Percentiles rank a stretch among this genome's conserved stretches.
phyloP scores from a whole-genome alignment of 2,329 filamentous ascomycete species.

The Ophiostoma himal-ulmi region DNA sequence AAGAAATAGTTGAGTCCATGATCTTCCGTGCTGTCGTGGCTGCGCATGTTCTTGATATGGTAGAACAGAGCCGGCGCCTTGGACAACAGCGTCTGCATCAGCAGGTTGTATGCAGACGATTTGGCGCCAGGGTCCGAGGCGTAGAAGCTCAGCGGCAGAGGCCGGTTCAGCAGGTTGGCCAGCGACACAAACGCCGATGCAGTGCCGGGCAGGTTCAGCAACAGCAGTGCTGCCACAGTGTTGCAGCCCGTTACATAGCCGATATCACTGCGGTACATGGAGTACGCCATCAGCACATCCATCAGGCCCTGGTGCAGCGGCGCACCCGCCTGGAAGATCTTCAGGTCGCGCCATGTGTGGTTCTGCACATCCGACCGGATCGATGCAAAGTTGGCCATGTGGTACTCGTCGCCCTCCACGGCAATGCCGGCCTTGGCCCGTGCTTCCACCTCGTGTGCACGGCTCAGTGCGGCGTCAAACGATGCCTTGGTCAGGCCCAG shows the following conservation, averaged over 20 bases:
- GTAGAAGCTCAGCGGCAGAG: constrained; percentile 69
- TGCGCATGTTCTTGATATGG: constrained; percentile 52
- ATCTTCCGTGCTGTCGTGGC: constrained; percentile 33
- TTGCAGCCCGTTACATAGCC: constrained; percentile 71
- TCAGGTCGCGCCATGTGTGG: constrained; percentile 63
- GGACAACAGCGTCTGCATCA: constrained; percentile 58
- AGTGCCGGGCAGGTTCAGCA: constrained; percentile 62
- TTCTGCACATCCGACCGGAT: constrained; percentile 60
- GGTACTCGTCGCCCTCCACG: constrained; percentile 49
- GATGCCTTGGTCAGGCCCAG: constrained; percentile 61
- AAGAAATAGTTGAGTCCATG: constrained; percentile 47
- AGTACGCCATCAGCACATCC: constrained; percentile 71
- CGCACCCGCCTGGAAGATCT: constrained; percentile 62
- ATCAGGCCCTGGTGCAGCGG: constrained; percentile 63
- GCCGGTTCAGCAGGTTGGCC: constrained; percentile 71
- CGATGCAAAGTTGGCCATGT: constrained; percentile 55
- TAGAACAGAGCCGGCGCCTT: constrained; percentile 60
- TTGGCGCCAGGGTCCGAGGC: constrained; percentile 64
- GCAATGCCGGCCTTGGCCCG: constrained; percentile 48
- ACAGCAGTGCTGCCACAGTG: constrained; percentile 66
- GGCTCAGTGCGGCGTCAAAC: constrained; percentile 63
- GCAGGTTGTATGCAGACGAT: constrained; percentile 60
- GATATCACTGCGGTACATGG: constrained; percentile 76
- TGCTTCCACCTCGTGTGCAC: constrained; percentile 58
- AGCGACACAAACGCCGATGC: constrained; percentile 63